Percentiles rank a stretch among this genome's conserved stretches.
Evolutionary conservation across 73 alveolate species (phyloP).

Genomic region (Tetrahymena borealis): DNA sequence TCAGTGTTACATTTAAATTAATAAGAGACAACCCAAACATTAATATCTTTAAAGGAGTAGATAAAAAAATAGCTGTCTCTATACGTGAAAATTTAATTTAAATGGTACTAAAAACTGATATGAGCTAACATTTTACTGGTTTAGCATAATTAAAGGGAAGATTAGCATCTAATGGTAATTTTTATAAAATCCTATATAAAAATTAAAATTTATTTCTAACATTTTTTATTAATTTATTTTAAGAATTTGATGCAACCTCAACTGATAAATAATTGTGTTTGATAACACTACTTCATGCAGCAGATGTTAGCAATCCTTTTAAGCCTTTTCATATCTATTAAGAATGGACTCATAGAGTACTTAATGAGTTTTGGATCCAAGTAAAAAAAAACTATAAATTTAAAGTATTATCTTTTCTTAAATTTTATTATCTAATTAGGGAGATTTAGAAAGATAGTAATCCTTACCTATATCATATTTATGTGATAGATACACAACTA

Average conservation of each 20-base stretch:
- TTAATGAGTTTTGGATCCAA: slow-evolving; percentile 62
- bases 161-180: not conserved
- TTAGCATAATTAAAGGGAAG: slow-evolving; percentile 27
- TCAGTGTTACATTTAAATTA: slow-evolving; percentile 48
- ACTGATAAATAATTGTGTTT: slow-evolving; percentile 55
- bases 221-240: not conserved
- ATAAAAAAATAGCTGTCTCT: not conserved
- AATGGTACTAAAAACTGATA: slow-evolving; percentile 57
- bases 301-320: slow-evolving; percentile 83
- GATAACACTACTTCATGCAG: slow-evolving; percentile 60
- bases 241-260: slow-evolving; percentile 51
- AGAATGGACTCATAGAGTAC: slow-evolving; percentile 71
- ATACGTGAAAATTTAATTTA: slow-evolving; percentile 50
- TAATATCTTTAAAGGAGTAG: not conserved
- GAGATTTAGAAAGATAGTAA: slow-evolving; percentile 78
- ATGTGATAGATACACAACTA: slow-evolving; percentile 89
- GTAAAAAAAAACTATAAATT: too few relatives aligned
- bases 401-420: too few relatives aligned
- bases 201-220: not conserved
- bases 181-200: too few relatives aligned
- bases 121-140: slow-evolving; percentile 48
- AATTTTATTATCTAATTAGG: slow-evolving; percentile 54
- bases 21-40: slow-evolving; percentile 15
- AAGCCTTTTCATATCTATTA: slow-evolving; percentile 56
- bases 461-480: slow-evolving; percentile 76